Conservation (phyloP, 148 eudicot genomes). For the Chenopodium berlandieri region DNA sequence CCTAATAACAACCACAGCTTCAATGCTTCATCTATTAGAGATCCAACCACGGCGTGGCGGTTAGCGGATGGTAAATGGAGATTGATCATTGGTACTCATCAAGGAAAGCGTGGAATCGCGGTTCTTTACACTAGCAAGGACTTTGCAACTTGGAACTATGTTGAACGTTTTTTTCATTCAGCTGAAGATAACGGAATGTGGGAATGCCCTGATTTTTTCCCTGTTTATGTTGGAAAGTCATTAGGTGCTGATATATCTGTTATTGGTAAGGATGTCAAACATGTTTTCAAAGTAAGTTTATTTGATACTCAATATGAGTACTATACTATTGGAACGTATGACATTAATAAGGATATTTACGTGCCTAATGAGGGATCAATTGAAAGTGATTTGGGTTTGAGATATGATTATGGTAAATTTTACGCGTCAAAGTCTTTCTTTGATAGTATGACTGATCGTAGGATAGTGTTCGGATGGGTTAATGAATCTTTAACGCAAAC, state of each 20-base stretch:
- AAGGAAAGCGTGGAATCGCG: slow-evolving; percentile 20
- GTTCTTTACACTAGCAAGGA: slow-evolving; percentile 29
- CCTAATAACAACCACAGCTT: slow-evolving; percentile 9
- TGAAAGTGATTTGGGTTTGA: slow-evolving; percentile 28
- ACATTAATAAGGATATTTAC: slow-evolving; percentile 30
- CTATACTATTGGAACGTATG: slow-evolving; percentile 48
- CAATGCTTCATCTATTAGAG: slow-evolving; percentile 30
- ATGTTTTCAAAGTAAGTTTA: slow-evolving; percentile 47
- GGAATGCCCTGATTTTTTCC: slow-evolving; percentile 4
- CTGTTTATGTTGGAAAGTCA: slow-evolving; percentile 27
- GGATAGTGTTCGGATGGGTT: slow-evolving; percentile 53
- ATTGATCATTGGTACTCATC: slow-evolving; percentile 12
- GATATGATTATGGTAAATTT: slow-evolving; percentile 54
- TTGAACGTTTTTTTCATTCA: slow-evolving; percentile 20
- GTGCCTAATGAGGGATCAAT: slow-evolving; percentile 35
- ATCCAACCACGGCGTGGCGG: slow-evolving; percentile 47
- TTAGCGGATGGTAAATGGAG: slow-evolving; percentile 33
- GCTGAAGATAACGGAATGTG: slow-evolving; percentile 26
- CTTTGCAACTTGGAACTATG: slow-evolving; percentile 25
- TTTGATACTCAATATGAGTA: slow-evolving; percentile 33
- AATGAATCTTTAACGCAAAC: slow-evolving; percentile 34
- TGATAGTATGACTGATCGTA: slow-evolving; percentile 33
- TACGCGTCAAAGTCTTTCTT: slow-evolving; percentile 56
- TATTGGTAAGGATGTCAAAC: slow-evolving; percentile 30
- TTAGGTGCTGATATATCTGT: slow-evolving; percentile 34